Percentiles rank a stretch among this genome's conserved stretches.
Evolutionary conservation across 768 basidiomycete species (phyloP).

Genomic region (Tephrocybe sp.): DNA sequence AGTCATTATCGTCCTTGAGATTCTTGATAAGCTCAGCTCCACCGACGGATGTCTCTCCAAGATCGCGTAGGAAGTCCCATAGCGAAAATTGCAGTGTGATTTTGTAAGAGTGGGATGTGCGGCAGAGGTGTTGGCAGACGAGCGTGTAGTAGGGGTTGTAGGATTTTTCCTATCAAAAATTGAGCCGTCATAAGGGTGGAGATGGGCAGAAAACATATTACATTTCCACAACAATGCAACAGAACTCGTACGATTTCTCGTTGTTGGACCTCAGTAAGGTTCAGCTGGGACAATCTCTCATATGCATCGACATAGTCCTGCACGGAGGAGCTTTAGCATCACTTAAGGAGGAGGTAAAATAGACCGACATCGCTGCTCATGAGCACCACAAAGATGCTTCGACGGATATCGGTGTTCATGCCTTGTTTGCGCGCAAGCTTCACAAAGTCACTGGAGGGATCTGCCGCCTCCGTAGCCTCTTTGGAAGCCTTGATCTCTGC

Average conservation of each 20-base stretch:
- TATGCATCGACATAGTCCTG: conserved; percentile 98
- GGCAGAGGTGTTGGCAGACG: conserved; percentile 81
- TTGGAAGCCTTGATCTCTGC: conserved; percentile 30
- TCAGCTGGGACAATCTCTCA: conserved; percentile 82
- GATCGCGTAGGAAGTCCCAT: conserved; percentile 94
- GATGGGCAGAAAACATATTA: conserved; percentile 31
- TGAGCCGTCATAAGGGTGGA: background rate
- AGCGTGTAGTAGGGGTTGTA: conserved; percentile 98
- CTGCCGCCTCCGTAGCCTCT: conserved; percentile 20
- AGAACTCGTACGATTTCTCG: conserved; percentile 93
- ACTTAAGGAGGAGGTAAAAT: background rate
- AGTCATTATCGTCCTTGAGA: conserved; percentile 47
- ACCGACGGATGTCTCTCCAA: conserved; percentile 83
- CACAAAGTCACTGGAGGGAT: conserved; percentile 44
- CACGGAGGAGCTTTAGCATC: background rate
- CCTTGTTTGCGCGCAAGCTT: conserved; percentile 93
- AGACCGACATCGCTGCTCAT: conserved; percentile 91
- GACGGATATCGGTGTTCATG: conserved; percentile 96
- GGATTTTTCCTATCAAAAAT: conserved; percentile 64
- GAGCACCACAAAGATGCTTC: conserved; percentile 88
- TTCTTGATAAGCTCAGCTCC: conserved; percentile 77
- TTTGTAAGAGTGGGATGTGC: conserved; percentile 77
- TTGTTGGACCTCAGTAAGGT: conserved; percentile 86
- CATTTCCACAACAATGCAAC: conserved; percentile 91
- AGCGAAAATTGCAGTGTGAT: conserved; percentile 93